phyloP scores from a whole-genome alignment of 768 basidiomycete genomes.

The Lentinula aciculospora region DNA sequence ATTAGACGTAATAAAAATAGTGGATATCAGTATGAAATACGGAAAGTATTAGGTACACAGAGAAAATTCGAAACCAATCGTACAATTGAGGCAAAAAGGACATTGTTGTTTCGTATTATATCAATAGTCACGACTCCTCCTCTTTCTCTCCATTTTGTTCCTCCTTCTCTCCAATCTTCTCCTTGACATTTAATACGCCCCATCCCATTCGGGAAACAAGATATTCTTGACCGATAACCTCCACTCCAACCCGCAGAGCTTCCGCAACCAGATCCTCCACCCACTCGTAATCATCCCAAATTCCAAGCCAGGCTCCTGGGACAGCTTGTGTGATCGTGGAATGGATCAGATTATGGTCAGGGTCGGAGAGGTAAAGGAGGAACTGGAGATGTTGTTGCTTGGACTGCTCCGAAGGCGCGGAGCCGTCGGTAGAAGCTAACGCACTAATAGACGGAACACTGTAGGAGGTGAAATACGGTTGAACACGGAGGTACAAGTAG shows the following conservation, averaged over 20 bases:
- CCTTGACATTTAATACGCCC: slow-evolving; percentile 31
- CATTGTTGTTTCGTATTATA: slow-evolving; percentile 14
- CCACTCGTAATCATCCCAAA: slow-evolving; percentile 94
- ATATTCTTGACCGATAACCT: slow-evolving; percentile 91
- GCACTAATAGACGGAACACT: slow-evolving; percentile 29
- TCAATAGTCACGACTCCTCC: slow-evolving; percentile 29
- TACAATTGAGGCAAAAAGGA: too few species aligned
- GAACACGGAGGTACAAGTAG: slow-evolving; percentile 88
- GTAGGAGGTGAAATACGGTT: slow-evolving; percentile 70
- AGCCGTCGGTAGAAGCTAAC: slow-evolving; percentile 18
- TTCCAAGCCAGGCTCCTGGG: slow-evolving; percentile 78
- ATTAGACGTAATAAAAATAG: not conserved
- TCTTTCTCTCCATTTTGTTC: slow-evolving; percentile 9
- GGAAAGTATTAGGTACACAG: too few species aligned
- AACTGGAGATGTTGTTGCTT: slow-evolving; percentile 57
- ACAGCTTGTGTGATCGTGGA: slow-evolving; percentile 80
- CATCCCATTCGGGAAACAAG: slow-evolving; percentile 84
- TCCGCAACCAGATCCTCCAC: slow-evolving; percentile 95
- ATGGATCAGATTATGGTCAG: slow-evolving; percentile 69
- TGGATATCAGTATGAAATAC: not conserved
- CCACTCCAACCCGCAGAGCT: slow-evolving; percentile 74
- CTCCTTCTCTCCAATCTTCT: slow-evolving; percentile 8
- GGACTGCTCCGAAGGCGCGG: slow-evolving; percentile 30
- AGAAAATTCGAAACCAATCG: too few species aligned
- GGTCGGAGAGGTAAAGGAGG: slow-evolving; percentile 70